phyloP scores from a whole-genome alignment of 1,284 basidiomycete species.

The Sanghuangporus baumii region DNA sequence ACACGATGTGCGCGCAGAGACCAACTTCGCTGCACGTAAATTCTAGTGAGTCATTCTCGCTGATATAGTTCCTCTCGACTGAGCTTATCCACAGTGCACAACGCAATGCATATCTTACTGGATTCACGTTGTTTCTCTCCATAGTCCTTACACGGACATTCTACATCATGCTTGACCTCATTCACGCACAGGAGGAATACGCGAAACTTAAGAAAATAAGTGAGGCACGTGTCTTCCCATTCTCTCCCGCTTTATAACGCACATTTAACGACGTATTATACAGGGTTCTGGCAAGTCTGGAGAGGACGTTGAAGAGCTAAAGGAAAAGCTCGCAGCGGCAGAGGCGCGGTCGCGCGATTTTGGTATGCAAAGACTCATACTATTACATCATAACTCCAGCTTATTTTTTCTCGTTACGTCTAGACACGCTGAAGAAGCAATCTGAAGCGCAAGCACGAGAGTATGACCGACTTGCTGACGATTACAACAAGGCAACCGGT shows the following conservation, averaged over 20 bases:
- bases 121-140: slow-evolving; percentile 90
- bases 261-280: background rate
- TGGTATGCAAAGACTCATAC: slow-evolving; percentile 39
- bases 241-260: background rate
- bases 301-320: slow-evolving; percentile 58
- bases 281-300: slow-evolving; percentile 34
- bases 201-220: slow-evolving; percentile 67
- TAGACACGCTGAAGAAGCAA: slow-evolving; percentile 82
- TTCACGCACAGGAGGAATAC: slow-evolving; percentile 86
- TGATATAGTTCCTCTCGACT: background rate
- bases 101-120: slow-evolving; percentile 85
- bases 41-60: slow-evolving; percentile 72
- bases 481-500: slow-evolving; percentile 70
- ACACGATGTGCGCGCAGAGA: slow-evolving; percentile 74
- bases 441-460: slow-evolving; percentile 71
- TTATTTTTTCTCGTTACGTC: background rate
- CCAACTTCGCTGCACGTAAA: slow-evolving; percentile 81
- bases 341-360: slow-evolving; percentile 61
- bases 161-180: slow-evolving; percentile 87
- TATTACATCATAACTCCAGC: background rate
- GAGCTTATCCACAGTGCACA: slow-evolving; percentile 50
- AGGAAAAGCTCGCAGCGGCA: slow-evolving; percentile 45
- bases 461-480: slow-evolving; percentile 75
- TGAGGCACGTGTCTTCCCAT: slow-evolving; percentile 36
- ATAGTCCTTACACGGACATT: slow-evolving; percentile 90